Conservation (phyloP, 176 grass and related monocot species). For the Bromus sterilis region DNA sequence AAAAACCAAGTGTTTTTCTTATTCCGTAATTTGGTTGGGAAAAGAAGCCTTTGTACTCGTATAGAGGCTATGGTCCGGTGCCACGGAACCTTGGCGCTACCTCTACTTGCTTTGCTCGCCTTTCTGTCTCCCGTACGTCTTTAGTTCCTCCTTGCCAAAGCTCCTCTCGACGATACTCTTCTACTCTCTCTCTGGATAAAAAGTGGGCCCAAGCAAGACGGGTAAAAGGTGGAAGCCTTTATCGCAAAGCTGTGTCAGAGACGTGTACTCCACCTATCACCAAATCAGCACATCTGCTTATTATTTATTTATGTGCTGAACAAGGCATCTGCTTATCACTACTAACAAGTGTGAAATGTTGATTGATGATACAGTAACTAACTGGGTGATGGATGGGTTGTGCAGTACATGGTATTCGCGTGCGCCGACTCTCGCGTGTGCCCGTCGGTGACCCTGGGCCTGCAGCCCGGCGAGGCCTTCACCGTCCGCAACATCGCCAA, state of each 20-base stretch:
- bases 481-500: conserved; percentile 86
- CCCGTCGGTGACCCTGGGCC: conserved; percentile 85
- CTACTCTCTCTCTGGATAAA: background rate
- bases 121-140: background rate
- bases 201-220: background rate
- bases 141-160: background rate
- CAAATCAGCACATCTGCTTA: background rate
- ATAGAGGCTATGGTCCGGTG: background rate
- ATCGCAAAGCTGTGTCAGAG: background rate
- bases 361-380: background rate
- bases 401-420: conserved; percentile 97
- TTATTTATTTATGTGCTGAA: background rate
- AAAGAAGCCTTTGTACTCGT: background rate
- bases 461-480: conserved; percentile 93
- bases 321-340: conserved; percentile 7
- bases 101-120: background rate
- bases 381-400: background rate
- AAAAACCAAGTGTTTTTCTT: too few relatives aligned
- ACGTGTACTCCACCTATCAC: background rate
- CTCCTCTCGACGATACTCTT: too few relatives aligned
- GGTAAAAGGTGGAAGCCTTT: conserved; percentile 1
- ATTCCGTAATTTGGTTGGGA: background rate
- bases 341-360: background rate
- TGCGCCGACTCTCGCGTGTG: conserved; percentile 89
- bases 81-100: background rate